These are phyloP conservation scores for Metarhizium sp. DNA, from an alignment of 2,329 filamentous ascomycete species.

Conservation along the genomic window DNA sequence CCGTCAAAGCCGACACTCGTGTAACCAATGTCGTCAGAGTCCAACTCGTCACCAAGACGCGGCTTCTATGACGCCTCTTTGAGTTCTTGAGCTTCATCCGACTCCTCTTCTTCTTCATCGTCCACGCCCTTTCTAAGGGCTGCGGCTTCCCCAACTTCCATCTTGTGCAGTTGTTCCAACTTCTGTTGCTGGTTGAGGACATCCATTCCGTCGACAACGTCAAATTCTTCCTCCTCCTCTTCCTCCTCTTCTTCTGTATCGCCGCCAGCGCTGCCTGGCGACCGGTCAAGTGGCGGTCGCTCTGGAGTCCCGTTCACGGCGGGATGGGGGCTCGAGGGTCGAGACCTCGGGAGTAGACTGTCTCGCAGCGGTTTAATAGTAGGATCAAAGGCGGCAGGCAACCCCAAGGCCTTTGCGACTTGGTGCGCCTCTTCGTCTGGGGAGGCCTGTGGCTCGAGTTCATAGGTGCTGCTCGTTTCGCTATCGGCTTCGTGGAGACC, in stretches of 20 bases:
- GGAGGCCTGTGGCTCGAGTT: constrained; percentile 44
- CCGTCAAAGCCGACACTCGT: not conserved
- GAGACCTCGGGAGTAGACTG: constrained; percentile 13
- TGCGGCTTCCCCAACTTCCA: constrained; percentile 50
- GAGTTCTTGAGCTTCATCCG: constrained; percentile 13
- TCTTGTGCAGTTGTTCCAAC: constrained; percentile 43
- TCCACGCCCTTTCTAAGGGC: constrained; percentile 34
- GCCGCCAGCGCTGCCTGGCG: constrained; percentile 25
- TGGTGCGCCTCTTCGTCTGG: constrained; percentile 55
- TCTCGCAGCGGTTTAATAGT: constrained; percentile 48
- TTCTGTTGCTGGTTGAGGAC: constrained; percentile 38
- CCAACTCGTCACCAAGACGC: constrained; percentile 5
- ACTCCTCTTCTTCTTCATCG: constrained; percentile 29
- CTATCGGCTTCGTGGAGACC: constrained; percentile 50
- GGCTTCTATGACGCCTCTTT: constrained; percentile 24
- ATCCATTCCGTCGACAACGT: constrained; percentile 34
- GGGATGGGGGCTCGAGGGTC: constrained; percentile 9
- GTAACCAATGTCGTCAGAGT: not conserved
- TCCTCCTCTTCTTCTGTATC: constrained; percentile 31
- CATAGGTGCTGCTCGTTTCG: constrained; percentile 41
- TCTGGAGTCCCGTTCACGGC: constrained; percentile 10
- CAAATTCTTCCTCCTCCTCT: constrained; percentile 32
- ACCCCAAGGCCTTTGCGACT: constrained; percentile 52
- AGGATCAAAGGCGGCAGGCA: constrained; percentile 54
- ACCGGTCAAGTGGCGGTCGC: constrained; percentile 14